Evolutionary conservation across 1,284 basidiomycete genomes (phyloP), one percentile per base, ranked within the genome.

Genomic region (Tylopilus orsonianus): DNA sequence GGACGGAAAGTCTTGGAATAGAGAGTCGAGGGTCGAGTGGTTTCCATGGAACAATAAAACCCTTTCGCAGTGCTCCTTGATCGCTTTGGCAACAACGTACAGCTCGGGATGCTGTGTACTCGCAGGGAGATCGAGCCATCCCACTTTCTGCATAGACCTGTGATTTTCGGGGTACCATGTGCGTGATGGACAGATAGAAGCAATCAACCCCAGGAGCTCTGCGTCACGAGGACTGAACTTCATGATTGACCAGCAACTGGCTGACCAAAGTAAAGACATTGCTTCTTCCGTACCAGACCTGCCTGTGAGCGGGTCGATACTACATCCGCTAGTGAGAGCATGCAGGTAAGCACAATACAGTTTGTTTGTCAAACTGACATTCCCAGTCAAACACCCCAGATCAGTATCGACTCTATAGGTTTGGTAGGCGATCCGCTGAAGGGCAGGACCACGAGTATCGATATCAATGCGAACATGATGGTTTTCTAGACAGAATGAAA

Each of bases 281-380:
- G 77, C 77, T 46, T 79, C 71, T 45, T 78, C 72, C 0, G 70
- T 74, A 10, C 78, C 79, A 0, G 71, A 74, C 22, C 63, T 69
- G 6, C 66, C 58, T 0, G 73, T 75, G 4, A 80, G 62, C 0
- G 74, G 73, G 55, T 80, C 79, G 3, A 68, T 62, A 8, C 74
- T 56, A 20, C 66, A 68, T 1, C 62, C 57, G 40, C 70, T 70
- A 0, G 72, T 77, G n/a, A 77, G 34, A 1, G 75, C 74, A 19
- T 80, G 79, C 14, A 80, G 62, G 35, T 75, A 75, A 2, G 70
- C 61, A 37, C 65, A 65, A 50, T 68, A 77, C 0, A 75, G 56
- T 22, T 65, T 65, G 55, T 64, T 69, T 4, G 60, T 60, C 35
- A 77, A 51, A n/a, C 61, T 69, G 26, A 48, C 57, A n/a, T 62